Conservation (phyloP, 306 rosid genomes). For the Boehmeria nivea region DNA sequence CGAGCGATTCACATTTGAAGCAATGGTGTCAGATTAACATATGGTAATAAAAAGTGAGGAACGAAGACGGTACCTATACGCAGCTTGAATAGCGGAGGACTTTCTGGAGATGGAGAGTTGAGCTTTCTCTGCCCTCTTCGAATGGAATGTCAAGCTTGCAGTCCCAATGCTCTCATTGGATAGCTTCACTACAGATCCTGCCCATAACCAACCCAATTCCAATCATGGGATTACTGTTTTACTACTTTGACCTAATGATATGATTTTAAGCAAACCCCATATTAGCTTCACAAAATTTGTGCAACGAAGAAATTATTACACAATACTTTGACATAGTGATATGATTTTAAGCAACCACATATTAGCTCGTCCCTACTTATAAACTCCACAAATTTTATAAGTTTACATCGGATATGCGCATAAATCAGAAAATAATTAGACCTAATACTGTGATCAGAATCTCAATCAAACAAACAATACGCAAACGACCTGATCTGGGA, state of each 20-base stretch:
- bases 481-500: not conserved
- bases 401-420: not conserved
- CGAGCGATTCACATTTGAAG: not conserved
- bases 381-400: not conserved
- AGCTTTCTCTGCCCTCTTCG: no score
- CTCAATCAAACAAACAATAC: not conserved
- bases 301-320: no score
- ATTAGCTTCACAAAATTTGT: no score
- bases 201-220: no score
- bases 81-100: constrained; percentile 61
- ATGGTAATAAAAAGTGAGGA: not conserved
- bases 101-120: constrained; percentile 39
- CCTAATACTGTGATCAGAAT: not conserved
- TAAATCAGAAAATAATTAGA: not conserved
- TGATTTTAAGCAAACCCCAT: no score
- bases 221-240: not conserved
- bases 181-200: constrained; percentile 41
- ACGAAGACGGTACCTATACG: constrained; percentile 50
- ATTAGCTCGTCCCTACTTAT: no score
- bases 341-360: no score
- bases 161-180: constrained; percentile 32
- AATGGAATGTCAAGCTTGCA: constrained; percentile 29
- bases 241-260: no score
- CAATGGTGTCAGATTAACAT: not conserved
- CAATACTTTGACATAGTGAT: no score